These are phyloP conservation scores for Xylariales sp. DNA, from an alignment of 2,329 filamentous ascomycete species.

Conservation along the genomic window DNA sequence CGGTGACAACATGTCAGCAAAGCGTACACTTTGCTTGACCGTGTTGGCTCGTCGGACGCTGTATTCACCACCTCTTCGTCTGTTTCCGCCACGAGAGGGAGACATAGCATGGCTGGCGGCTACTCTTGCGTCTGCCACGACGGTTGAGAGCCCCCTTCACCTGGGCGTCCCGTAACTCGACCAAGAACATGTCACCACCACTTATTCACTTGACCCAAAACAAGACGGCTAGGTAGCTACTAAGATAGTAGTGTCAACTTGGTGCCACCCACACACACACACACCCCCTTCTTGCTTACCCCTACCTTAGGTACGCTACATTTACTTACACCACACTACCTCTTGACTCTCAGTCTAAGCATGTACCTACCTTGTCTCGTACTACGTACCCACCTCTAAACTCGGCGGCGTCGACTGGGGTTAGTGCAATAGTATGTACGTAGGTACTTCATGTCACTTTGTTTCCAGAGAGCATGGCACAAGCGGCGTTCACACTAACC, in stretches of 20 bases:
- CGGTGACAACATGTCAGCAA: conserved; percentile 9
- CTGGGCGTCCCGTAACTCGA: conserved; percentile 11
- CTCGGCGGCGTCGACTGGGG: conserved; percentile 37
- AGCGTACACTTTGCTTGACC: background rate
- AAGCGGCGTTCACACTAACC: conserved; percentile 37
- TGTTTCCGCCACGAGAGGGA: background rate
- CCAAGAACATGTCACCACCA: conserved; percentile 17
- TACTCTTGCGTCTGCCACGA: background rate
- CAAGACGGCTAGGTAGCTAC: conserved; percentile 24
- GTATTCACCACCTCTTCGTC: background rate
- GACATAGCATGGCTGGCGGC: background rate
- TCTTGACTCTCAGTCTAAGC: conserved; percentile 25
- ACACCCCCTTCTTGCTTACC: conserved; percentile 31
- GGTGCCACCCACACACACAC: conserved; percentile 35
- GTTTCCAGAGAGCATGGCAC: conserved; percentile 40
- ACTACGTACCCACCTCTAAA: conserved; percentile 26
- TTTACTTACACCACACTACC: background rate
- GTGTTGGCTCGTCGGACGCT: conserved; percentile 4
- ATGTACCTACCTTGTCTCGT: conserved; percentile 31
- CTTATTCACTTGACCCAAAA: conserved; percentile 1
- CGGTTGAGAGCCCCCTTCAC: background rate
- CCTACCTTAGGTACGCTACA: conserved; percentile 14
- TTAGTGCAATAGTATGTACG: conserved; percentile 31
- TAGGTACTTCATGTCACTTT: conserved; percentile 34
- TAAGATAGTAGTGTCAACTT: conserved; percentile 30